Base-by-base conservation (phyloP, 1,284 basidiomycete genomes). In the Veloboletus limbatus region DNA sequence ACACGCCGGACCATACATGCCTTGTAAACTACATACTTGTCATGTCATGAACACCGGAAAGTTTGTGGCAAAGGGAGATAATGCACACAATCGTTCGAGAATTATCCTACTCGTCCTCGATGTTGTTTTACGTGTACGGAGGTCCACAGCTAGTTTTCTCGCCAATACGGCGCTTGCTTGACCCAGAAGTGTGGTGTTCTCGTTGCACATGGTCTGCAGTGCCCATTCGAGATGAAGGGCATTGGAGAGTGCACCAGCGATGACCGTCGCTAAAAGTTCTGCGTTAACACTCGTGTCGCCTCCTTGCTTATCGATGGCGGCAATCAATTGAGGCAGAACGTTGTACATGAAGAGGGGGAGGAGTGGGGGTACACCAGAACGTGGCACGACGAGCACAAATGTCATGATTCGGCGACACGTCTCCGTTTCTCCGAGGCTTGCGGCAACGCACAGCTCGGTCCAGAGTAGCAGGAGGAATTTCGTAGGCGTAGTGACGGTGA, bases 291-390 rank as follows among this genome's bases (percentile, higher is more conserved):
- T 69, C 53, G 81, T 77, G 48, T 85, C 79, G 2, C 75, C 58
- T 26, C 68, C 63, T 56, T 78, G 74, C 6, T 65, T 66, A 56
- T 89, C 86, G 40, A 84, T 73, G 6, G 62, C 54, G 2, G 70
- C 63, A 40, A 88, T 75, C 37, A 88, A 58, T 10, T 72, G 70
- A 7, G 86, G 87, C 9, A 85, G 60, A 13, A 84, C 62, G 40
- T 76, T 68, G 61, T 86, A 79, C 48, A 88, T 58, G 63, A 89
- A 90, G 28, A 87, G 74, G 1, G 85, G 85, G 20, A 90, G 69
- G 9, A 90, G 71, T 1, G 85, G 84, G 6, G 82, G 80, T 1
- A 72, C 69, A 36, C 66, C 68, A 14, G 73, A 59, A 22, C 74
- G 77, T 38, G 82, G 83, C 53, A 71, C 77, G 27, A 78, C 76